A percentile compares a stretch with the other conserved stretches of the same genome.
Evolutionary conservation across 2,329 filamentous ascomycete species (phyloP).

Genomic region (Sphaceloma murrayae): DNA sequence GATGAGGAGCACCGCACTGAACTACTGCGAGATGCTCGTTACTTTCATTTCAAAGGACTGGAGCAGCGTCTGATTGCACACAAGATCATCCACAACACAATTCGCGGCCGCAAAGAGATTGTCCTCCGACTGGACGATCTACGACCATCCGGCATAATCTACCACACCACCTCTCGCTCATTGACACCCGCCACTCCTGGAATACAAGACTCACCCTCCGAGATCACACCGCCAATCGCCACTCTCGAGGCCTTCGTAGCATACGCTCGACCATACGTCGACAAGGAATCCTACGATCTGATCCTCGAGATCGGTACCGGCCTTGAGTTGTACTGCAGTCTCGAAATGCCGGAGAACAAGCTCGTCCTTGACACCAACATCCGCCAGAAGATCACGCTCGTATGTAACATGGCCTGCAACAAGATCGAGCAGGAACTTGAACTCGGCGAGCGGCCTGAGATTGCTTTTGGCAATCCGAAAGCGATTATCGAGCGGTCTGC

Average conservation of each 20-base stretch:
- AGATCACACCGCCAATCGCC: constrained; percentile 20
- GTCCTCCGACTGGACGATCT: constrained; percentile 72
- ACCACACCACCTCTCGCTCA: constrained; percentile 37
- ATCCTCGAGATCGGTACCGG: constrained; percentile 71
- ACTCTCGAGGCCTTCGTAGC: constrained; percentile 42
- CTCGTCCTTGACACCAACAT: background rate
- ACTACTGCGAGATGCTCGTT: constrained; percentile 75
- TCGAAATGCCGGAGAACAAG: constrained; percentile 12
- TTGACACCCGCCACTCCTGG: constrained; percentile 20
- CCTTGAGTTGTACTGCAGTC: constrained; percentile 27
- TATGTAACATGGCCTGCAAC: constrained; percentile 17
- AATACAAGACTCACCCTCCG: constrained; percentile 17
- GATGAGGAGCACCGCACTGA: constrained; percentile 66
- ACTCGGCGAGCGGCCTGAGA: background rate
- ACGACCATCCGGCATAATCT: constrained; percentile 72
- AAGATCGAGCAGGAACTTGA: constrained; percentile 13
- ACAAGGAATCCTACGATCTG: constrained; percentile 62
- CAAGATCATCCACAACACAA: constrained; percentile 63
- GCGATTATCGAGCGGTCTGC: constrained; percentile 13
- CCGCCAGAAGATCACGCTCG: background rate
- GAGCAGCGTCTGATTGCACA: constrained; percentile 81
- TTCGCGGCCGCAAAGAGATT: constrained; percentile 62
- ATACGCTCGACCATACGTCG: constrained; percentile 80
- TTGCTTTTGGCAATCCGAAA: constrained; percentile 4
- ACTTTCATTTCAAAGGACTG: constrained; percentile 84